Evolutionary conservation across 2,329 filamentous ascomycete genomes (phyloP).

Genomic region (Whalleya microplaca): DNA sequence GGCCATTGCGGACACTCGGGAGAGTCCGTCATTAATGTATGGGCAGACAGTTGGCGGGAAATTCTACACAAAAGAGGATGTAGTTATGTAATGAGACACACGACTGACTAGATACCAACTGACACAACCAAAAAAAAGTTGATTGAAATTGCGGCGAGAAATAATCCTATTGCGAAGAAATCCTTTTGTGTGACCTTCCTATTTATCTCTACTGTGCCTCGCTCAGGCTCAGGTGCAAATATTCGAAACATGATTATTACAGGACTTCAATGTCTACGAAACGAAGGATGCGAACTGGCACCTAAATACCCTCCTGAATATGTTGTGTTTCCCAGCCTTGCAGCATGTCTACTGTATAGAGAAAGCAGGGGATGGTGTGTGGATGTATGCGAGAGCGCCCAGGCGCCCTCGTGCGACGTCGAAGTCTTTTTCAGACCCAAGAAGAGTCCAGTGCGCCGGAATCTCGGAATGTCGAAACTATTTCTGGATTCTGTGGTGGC

Average conservation of each 20-base stretch:
- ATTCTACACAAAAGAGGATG: constrained; percentile 11
- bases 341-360: background rate
- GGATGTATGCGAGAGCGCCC: background rate
- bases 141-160: constrained; percentile 9
- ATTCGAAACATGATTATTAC: constrained; percentile 15
- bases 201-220: constrained; percentile 10
- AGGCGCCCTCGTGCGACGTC: background rate
- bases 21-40: background rate
- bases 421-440: background rate
- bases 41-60: constrained; percentile 4
- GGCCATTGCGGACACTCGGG: background rate
- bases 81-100: constrained; percentile 27
- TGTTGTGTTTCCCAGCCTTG: background rate
- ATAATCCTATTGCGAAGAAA: constrained; percentile 2
- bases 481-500: no score
- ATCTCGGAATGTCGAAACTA: no score
- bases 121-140: constrained; percentile 12
- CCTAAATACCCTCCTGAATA: constrained; percentile 3
- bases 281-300: constrained; percentile 9
- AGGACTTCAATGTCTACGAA: constrained; percentile 8
- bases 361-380: background rate
- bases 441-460: background rate
- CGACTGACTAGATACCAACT: constrained; percentile 25
- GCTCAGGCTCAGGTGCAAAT: constrained; percentile 4
- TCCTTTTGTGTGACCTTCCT: constrained; percentile 22